Conservation (phyloP, 140 eudicot genomes). For the Oenanthe javanica region DNA sequence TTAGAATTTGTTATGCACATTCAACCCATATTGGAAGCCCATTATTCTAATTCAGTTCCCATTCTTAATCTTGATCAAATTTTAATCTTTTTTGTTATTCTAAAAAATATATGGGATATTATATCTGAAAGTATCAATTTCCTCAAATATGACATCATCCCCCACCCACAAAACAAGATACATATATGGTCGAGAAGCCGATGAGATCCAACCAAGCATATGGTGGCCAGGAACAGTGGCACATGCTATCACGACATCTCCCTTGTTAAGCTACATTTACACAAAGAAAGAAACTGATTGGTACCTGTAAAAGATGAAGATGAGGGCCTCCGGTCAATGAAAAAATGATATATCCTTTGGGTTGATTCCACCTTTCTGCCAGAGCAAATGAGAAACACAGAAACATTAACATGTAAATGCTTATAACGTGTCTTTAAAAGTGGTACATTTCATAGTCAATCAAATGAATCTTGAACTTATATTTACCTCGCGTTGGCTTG, state of each 20-base stretch:
- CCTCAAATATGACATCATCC: background rate
- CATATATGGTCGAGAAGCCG: background rate
- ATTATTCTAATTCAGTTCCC: too few species aligned
- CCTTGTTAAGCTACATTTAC: background rate
- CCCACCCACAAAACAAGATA: background rate
- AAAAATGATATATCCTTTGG: conserved; percentile 45
- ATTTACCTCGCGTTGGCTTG: conserved; percentile 41
- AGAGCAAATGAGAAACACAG: conserved; percentile 21
- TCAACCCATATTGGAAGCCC: too few species aligned
- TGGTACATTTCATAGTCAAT: background rate
- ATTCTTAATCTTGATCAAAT: too few species aligned
- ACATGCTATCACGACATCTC: background rate
- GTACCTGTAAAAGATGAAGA: conserved; percentile 69
- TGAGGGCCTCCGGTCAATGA: conserved; percentile 66
- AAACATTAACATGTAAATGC: background rate
- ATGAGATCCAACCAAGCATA: background rate
- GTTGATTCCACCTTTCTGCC: conserved; percentile 19
- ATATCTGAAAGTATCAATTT: background rate
- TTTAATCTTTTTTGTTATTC: too few species aligned
- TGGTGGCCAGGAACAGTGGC: background rate
- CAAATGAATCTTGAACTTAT: background rate
- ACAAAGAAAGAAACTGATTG: background rate
- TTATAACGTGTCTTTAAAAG: background rate
- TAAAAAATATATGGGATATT: too few species aligned
- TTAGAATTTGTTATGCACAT: too few species aligned